Conservation (phyloP, 805 yeast genomes). For the Pichia scutulata region DNA sequence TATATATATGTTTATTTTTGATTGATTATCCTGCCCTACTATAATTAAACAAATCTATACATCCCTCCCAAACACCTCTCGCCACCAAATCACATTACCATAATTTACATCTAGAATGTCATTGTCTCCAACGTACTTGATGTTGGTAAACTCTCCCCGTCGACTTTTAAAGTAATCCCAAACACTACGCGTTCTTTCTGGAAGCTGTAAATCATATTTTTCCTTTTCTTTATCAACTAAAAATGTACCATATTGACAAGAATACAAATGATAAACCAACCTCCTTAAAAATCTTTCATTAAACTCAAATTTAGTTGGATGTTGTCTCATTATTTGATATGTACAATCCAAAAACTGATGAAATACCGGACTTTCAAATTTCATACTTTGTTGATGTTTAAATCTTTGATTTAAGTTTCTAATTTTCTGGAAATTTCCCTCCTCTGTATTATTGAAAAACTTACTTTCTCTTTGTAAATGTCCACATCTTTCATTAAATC, state of each 20-base stretch:
- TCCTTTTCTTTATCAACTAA: conserved; percentile 69
- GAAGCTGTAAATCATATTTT: conserved; percentile 35
- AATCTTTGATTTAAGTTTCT: conserved; percentile 44
- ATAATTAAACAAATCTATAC: too few species aligned
- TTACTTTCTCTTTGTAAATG: conserved; percentile 52
- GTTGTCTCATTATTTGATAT: conserved; percentile 66
- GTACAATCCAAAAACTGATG: conserved; percentile 91
- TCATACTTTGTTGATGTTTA: conserved; percentile 41
- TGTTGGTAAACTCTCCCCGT: conserved; percentile 55
- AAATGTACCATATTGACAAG: conserved; percentile 94
- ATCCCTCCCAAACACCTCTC: not conserved
- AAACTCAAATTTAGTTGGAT: conserved; percentile 71
- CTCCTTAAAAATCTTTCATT: conserved; percentile 83
- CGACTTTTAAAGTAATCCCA: conserved; percentile 93
- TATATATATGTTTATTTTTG: too few species aligned
- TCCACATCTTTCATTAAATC: conserved; percentile 77
- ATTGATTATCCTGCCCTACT: too few species aligned
- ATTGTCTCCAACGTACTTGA: conserved; percentile 27
- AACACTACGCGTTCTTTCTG: conserved; percentile 57
- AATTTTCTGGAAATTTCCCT: conserved; percentile 30
- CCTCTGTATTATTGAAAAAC: conserved; percentile 36
- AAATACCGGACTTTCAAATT: conserved; percentile 81
- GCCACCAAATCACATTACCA: conserved; percentile 1
- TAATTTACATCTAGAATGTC: conserved; percentile 7
- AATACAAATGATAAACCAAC: conserved; percentile 76